phyloP scores from a whole-genome alignment of 768 basidiomycete species.

The Amanita polypyramis region DNA sequence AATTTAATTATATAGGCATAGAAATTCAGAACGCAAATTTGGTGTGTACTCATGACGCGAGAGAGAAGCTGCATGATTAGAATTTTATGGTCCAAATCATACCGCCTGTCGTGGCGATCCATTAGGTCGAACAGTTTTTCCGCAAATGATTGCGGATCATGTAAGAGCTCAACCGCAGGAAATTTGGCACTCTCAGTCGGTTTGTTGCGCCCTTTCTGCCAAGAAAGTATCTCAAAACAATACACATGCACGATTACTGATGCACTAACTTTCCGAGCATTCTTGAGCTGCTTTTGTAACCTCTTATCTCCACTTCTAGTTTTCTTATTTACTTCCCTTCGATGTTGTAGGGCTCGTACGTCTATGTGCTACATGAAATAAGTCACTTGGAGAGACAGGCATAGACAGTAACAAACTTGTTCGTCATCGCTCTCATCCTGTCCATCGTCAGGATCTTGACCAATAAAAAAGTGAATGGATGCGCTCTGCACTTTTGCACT shows the following conservation, averaged over 20 bases:
- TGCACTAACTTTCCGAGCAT: conserved; percentile 56
- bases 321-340: conserved; percentile 91
- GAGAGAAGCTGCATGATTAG: conserved; percentile 94
- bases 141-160: conserved; percentile 92
- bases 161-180: conserved; percentile 82
- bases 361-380: conserved; percentile 41
- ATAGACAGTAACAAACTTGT: conserved; percentile 23
- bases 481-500: conserved; percentile 90
- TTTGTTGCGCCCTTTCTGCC: conserved; percentile 26
- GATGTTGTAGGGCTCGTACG: conserved; percentile 70
- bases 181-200: conserved; percentile 51
- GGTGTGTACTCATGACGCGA: conserved; percentile 87
- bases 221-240: conserved; percentile 2
- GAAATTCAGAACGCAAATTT: conserved; percentile 86
- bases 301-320: conserved; percentile 76
- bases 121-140: conserved; percentile 88
- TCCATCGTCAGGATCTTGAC: conserved; percentile 62
- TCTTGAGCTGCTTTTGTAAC: conserved; percentile 60
- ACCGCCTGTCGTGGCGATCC: conserved; percentile 84
- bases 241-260: not conserved
- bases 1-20: conserved; percentile 97
- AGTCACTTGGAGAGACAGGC: not conserved
- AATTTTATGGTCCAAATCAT: conserved; percentile 94
- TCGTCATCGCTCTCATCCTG: conserved; percentile 54
- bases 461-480: conserved; percentile 95